phyloP scores from a whole-genome alignment of 805 yeast species.

The Wickerhamiella azyma region DNA sequence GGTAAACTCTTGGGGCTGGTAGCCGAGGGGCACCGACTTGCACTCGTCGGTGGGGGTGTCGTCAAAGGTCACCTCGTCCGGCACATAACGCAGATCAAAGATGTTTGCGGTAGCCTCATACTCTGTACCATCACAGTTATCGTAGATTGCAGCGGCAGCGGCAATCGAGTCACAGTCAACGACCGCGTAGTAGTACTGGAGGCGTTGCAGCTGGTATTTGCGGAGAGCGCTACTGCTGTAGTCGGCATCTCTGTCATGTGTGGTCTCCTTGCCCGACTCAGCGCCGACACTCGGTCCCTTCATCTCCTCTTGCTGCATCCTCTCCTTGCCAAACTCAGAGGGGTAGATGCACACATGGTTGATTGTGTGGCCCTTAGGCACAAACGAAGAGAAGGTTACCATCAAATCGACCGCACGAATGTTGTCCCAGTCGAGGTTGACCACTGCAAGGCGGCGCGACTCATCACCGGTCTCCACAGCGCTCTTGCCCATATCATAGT shows the following conservation, averaged over 20 bases:
- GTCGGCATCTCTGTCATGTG: slow-evolving; percentile 65
- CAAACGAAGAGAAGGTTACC: slow-evolving; percentile 79
- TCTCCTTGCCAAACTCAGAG: slow-evolving; percentile 84
- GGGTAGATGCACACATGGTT: slow-evolving; percentile 62
- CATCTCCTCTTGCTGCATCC: slow-evolving; percentile 74
- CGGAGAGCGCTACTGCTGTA: slow-evolving; percentile 75
- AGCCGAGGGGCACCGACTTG: slow-evolving; percentile 54
- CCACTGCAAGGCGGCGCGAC: slow-evolving; percentile 69
- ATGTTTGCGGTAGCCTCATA: slow-evolving; percentile 90
- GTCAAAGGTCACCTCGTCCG: slow-evolving; percentile 83
- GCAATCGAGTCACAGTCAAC: slow-evolving; percentile 62
- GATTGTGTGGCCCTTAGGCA: slow-evolving; percentile 62
- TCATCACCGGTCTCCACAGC: slow-evolving; percentile 84
- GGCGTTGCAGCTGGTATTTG: slow-evolving; percentile 80
- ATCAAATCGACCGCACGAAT: slow-evolving; percentile 72
- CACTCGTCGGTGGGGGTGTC: slow-evolving; percentile 66
- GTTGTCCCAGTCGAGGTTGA: slow-evolving; percentile 95
- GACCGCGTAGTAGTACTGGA: slow-evolving; percentile 86
- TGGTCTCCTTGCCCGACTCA: slow-evolving; percentile 60
- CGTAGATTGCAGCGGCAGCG: slow-evolving; percentile 66
- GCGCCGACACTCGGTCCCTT: slow-evolving; percentile 76
- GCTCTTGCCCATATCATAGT: slow-evolving; percentile 26
- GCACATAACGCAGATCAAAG: slow-evolving; percentile 83
- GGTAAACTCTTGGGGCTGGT: slow-evolving; percentile 65
- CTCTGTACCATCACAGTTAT: slow-evolving; percentile 87